Percentiles rank a stretch among this genome's conserved stretches.
phyloP scores from a whole-genome alignment of 2,329 filamentous ascomycete species.

The Venturiaceae sp. region DNA sequence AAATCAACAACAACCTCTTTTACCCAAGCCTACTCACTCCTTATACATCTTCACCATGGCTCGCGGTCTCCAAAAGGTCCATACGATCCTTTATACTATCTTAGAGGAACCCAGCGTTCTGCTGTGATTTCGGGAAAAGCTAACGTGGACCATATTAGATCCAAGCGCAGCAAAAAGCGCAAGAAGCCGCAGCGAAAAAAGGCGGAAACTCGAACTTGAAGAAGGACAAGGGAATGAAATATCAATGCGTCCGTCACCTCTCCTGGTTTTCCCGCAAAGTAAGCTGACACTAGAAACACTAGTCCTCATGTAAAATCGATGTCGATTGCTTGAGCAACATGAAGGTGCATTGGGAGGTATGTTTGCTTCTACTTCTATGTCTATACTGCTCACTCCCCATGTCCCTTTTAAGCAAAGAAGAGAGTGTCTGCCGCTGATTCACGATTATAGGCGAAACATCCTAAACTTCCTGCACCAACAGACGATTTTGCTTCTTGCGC shows the following conservation, averaged over 20 bases:
- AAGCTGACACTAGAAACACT: neutral
- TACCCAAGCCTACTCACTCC: neutral
- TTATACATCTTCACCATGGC: neutral
- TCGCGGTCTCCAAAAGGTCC: neutral
- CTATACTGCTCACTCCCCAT: neutral
- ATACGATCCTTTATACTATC: neutral
- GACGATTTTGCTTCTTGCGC: constrained; percentile 1
- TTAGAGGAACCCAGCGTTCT: neutral
- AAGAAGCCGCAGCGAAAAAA: neutral
- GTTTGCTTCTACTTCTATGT: neutral
- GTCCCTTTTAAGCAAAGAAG: neutral
- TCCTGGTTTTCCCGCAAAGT: too few relatives aligned
- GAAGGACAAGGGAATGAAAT: neutral
- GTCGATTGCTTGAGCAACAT: neutral
- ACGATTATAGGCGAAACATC: neutral
- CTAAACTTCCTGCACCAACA: neutral
- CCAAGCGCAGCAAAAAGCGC: neutral
- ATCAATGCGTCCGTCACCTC: neutral
- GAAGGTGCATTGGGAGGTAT: neutral
- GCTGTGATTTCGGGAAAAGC: neutral
- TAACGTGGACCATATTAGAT: neutral
- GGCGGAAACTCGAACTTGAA: neutral
- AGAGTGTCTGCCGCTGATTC: neutral
- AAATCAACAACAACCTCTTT: too few relatives aligned
- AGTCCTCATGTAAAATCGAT: neutral